Percentiles rank a stretch among this genome's conserved stretches.
phyloP scores from a whole-genome alignment of 495 filamentous ascomycete genomes.

The Astrothelium macrocarpum region DNA sequence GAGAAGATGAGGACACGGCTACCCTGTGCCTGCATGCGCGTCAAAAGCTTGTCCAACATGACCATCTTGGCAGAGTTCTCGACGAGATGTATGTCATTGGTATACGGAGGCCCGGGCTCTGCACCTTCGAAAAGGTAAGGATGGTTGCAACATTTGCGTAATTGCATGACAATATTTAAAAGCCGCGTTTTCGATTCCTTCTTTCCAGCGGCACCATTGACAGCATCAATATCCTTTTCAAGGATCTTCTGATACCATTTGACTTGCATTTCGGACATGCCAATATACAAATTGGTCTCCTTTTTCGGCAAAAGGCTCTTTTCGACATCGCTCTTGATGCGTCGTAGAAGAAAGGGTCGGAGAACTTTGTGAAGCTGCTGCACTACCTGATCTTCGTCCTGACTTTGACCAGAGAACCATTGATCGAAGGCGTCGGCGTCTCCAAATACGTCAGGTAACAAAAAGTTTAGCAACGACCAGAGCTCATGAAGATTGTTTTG shows the following conservation, averaged over 20 bases:
- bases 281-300: constrained; percentile 92
- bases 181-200: constrained; percentile 97
- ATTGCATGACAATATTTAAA: constrained; percentile 99
- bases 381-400: constrained; percentile 91
- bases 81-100: constrained; percentile 92
- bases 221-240: constrained; percentile 97
- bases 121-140: constrained; percentile 98
- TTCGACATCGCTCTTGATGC: constrained; percentile 97
- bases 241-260: constrained; percentile 99
- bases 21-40: constrained; percentile 70
- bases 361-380: constrained; percentile 92
- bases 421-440: constrained; percentile 96
- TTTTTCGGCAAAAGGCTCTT: constrained; percentile 98
- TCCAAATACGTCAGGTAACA: constrained; percentile 95
- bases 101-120: constrained; percentile 94
- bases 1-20: constrained; percentile 97
- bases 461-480: constrained; percentile 97
- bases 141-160: constrained; percentile 98
- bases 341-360: constrained; percentile 85
- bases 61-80: constrained; percentile 96
- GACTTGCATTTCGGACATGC: constrained; percentile 98
- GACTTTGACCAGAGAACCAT: constrained; percentile 87
- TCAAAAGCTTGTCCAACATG: constrained; percentile 87
- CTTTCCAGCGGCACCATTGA: constrained; percentile 94
- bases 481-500: constrained; percentile 99